phyloP scores from a whole-genome alignment of 495 filamentous ascomycete species.

The Choiromyces venosus region DNA sequence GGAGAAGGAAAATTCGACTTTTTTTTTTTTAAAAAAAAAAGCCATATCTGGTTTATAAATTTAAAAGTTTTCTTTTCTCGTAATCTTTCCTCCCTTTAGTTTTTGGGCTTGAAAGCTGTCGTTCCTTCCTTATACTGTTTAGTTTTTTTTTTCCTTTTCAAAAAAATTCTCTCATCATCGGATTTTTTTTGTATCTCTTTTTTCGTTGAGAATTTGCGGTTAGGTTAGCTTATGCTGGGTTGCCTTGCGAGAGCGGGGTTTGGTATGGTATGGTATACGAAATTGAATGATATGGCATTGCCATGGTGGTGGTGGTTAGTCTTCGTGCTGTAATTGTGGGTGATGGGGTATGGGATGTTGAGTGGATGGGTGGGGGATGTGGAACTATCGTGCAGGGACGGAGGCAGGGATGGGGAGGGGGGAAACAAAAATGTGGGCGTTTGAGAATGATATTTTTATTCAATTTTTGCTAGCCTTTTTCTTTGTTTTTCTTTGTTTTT shows the following conservation, averaged over 20 bases:
- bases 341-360: constrained; percentile 3
- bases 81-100: not conserved
- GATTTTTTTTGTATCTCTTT: not conserved
- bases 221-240: no score
- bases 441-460: not conserved
- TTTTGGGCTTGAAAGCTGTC: not conserved
- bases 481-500: constrained; percentile 16
- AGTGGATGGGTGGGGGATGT: not conserved
- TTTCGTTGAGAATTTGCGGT: not conserved
- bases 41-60: not conserved
- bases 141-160: not conserved
- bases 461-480: not conserved
- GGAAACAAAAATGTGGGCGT: not conserved
- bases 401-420: no score
- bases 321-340: constrained; percentile 18
- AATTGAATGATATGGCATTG: not conserved
- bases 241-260: not conserved
- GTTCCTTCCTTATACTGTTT: not conserved
- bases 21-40: no score
- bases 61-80: not conserved
- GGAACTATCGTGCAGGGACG: not conserved
- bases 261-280: not conserved
- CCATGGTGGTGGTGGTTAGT: not conserved
- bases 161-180: not conserved
- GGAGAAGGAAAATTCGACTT: no score